Conservation (phyloP, 129 eudicot genomes). For the Centella asiatica region DNA sequence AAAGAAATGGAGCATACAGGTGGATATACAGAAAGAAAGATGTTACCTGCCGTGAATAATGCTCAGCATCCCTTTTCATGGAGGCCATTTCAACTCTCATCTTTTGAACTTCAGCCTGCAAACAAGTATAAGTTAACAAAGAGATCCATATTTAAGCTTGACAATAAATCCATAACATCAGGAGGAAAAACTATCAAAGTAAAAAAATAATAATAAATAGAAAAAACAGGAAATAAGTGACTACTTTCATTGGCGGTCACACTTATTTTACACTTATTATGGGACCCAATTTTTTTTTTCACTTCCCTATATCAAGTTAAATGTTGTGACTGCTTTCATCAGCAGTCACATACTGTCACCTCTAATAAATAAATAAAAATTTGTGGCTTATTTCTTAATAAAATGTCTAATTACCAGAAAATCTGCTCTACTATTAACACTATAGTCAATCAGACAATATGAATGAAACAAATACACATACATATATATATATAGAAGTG, state of each 20-base stretch:
- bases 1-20: background rate
- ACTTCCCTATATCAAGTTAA: too few species aligned
- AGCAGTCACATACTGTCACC: too few species aligned
- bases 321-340: too few species aligned
- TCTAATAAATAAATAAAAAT: too few species aligned
- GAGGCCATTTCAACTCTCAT: slow-evolving; percentile 98
- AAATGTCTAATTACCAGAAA: background rate
- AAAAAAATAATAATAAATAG: too few species aligned
- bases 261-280: too few species aligned
- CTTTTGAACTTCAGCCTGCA: slow-evolving; percentile 93
- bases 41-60: slow-evolving; percentile 89
- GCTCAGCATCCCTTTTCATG: slow-evolving; percentile 99
- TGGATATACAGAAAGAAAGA: slow-evolving; percentile 12
- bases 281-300: too few species aligned
- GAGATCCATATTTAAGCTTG: background rate
- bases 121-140: background rate
- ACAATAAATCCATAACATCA: background rate
- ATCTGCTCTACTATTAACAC: background rate
- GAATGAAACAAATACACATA: background rate
- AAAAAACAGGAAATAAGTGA: too few species aligned
- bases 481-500: background rate
- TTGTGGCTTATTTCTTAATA: too few species aligned
- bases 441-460: too few species aligned
- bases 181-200: too few species aligned
- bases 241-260: too few species aligned